phyloP scores from a whole-genome alignment of 306 rosid genomes.

The Cicer arietinum region DNA sequence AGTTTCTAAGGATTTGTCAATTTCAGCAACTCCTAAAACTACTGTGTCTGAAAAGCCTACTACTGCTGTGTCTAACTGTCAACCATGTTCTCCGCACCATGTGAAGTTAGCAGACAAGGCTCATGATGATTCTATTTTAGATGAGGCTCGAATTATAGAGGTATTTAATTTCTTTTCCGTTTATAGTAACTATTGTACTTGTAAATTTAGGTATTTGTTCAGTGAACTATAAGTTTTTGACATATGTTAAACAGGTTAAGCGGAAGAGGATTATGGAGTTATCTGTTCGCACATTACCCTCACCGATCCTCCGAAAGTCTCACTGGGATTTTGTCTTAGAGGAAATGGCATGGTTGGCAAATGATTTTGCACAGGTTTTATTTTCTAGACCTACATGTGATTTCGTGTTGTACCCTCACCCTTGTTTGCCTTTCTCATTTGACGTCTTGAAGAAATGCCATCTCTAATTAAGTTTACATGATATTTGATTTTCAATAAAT shows the following conservation, averaged over 20 bases:
- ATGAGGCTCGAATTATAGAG: conserved; percentile 89
- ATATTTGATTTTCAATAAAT: conserved; percentile 21
- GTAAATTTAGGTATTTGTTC: conserved; percentile 35
- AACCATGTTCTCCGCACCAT: conserved; percentile 49
- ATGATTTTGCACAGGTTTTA: conserved; percentile 95
- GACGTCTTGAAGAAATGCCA: conserved; percentile 7
- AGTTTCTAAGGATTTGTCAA: conserved; percentile 50
- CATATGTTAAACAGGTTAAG: conserved; percentile 68
- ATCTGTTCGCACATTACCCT: conserved; percentile 65
- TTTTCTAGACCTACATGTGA: conserved; percentile 41
- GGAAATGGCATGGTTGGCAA: conserved; percentile 99
- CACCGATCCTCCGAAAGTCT: conserved; percentile 64
- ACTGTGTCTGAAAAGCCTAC: conserved; percentile 47
- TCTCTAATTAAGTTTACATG: neutral
- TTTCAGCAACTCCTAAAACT: conserved; percentile 53
- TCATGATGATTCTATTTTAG: conserved; percentile 88
- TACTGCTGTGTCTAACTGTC: conserved; percentile 53
- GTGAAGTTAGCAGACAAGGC: conserved; percentile 70
- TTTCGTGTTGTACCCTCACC: neutral
- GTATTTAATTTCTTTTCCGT: conserved; percentile 50
- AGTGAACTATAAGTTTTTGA: conserved; percentile 45
- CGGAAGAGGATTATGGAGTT: conserved; percentile 91
- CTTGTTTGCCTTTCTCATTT: conserved; percentile 7
- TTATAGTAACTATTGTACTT: conserved; percentile 36
- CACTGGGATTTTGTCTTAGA: conserved; percentile 97